Percentiles rank a stretch among this genome's conserved stretches.
Evolutionary conservation across 495 filamentous ascomycete species (phyloP).

Genomic region (Aspergillus hancockii): DNA sequence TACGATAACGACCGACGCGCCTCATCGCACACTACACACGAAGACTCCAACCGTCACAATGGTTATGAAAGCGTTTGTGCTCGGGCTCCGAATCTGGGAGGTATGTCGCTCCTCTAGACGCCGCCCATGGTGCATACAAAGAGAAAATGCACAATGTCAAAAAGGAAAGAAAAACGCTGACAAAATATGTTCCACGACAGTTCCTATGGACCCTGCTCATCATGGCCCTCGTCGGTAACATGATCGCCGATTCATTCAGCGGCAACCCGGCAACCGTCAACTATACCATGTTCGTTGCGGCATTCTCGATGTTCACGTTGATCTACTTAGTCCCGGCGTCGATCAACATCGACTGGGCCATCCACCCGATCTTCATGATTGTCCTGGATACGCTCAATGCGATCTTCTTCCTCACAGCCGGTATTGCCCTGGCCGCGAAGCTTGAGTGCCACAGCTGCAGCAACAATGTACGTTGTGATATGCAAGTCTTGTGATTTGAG

Average conservation of each 20-base stretch:
- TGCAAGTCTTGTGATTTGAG: neutral
- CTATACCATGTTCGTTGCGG: slow-evolving; percentile 65
- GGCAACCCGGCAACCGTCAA: slow-evolving; percentile 60
- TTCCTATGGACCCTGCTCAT: slow-evolving; percentile 68
- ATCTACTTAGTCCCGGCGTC: slow-evolving; percentile 61
- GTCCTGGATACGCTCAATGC: slow-evolving; percentile 59
- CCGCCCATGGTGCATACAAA: neutral
- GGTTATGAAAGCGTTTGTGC: slow-evolving; percentile 30
- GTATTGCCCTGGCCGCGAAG: slow-evolving; percentile 63
- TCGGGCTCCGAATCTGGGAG: slow-evolving; percentile 43
- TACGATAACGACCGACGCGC: neutral
- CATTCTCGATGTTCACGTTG: slow-evolving; percentile 66
- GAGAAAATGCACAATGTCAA: neutral
- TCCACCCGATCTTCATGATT: slow-evolving; percentile 57
- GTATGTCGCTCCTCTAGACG: slow-evolving; percentile 22
- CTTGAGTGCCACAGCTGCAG: slow-evolving; percentile 60
- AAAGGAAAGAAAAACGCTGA: neutral
- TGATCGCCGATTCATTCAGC: slow-evolving; percentile 55
- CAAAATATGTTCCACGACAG: slow-evolving; percentile 27
- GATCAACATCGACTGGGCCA: slow-evolving; percentile 46
- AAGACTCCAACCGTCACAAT: slow-evolving; percentile 24
- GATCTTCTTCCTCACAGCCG: slow-evolving; percentile 66
- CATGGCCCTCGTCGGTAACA: slow-evolving; percentile 67
- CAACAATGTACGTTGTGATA: slow-evolving; percentile 54
- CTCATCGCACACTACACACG: neutral